Percentiles rank a stretch among this genome's conserved stretches.
phyloP scores from a whole-genome alignment of 768 basidiomycete species.

The Sarcomyxa edulis region DNA sequence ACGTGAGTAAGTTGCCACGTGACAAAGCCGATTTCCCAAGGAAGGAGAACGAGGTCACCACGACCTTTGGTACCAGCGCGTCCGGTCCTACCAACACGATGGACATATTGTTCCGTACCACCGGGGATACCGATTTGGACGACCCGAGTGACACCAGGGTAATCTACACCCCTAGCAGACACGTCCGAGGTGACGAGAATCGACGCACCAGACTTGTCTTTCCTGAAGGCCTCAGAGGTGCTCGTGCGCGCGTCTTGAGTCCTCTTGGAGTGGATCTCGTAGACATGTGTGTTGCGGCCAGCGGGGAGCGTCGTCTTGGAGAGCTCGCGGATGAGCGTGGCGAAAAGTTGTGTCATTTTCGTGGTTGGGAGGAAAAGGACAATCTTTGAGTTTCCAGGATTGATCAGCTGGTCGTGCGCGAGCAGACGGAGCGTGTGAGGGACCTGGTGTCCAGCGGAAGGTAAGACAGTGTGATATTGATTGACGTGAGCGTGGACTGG shows the following conservation, averaged over 20 bases:
- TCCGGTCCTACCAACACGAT: conserved; percentile 83
- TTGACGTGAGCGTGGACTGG: conserved; percentile 72
- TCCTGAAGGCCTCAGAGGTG: conserved; percentile 59
- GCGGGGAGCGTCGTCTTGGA: conserved; percentile 40
- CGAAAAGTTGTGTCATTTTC: conserved; percentile 75
- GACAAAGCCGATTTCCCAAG: conserved; percentile 74
- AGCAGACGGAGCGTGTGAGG: conserved; percentile 77
- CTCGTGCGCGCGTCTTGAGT: conserved; percentile 50
- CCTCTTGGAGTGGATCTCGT: conserved; percentile 82
- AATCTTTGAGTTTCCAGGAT: conserved; percentile 63
- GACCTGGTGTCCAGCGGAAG: conserved; percentile 59
- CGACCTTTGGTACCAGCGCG: conserved; percentile 59
- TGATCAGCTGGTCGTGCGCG: conserved; percentile 79
- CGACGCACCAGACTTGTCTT: conserved; percentile 42
- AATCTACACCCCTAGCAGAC: conserved; percentile 85
- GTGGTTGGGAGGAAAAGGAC: conserved; percentile 85
- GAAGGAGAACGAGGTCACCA: conserved; percentile 75
- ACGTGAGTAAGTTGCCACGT: conserved; percentile 57
- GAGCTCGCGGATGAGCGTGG: conserved; percentile 54
- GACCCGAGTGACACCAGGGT: conserved; percentile 83
- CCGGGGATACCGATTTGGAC: conserved; percentile 85
- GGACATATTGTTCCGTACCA: conserved; percentile 66
- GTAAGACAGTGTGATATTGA: conserved; percentile 78
- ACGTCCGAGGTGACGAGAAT: conserved; percentile 85
- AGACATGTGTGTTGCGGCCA: conserved; percentile 45